phyloP scores from a whole-genome alignment of 2,329 filamentous ascomycete genomes.

The Biscogniauxia mediterranea region DNA sequence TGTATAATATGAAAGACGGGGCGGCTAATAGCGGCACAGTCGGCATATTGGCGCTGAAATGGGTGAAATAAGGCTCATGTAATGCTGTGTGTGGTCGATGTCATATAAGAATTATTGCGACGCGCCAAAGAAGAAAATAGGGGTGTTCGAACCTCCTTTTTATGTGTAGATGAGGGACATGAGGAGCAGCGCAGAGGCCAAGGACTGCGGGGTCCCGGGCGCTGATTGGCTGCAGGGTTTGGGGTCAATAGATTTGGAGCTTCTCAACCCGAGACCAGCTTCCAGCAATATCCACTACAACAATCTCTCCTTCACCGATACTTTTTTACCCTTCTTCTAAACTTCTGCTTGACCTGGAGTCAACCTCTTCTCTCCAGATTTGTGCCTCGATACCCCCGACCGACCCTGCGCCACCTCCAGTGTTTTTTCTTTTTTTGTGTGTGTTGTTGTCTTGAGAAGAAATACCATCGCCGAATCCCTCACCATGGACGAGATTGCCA shows the following conservation, averaged over 20 bases:
- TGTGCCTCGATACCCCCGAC: slow-evolving; percentile 7
- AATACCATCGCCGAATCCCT: slow-evolving; percentile 24
- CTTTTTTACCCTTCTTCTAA: slow-evolving; percentile 19
- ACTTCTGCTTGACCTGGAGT: slow-evolving; percentile 25
- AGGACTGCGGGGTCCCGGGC: background rate
- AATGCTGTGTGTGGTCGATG: background rate
- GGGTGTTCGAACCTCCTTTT: background rate
- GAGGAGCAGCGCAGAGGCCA: slow-evolving; percentile 2
- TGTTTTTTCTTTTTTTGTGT: no score
- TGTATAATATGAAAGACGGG: background rate
- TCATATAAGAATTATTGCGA: background rate
- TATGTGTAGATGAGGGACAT: background rate
- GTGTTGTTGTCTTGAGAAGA: no score
- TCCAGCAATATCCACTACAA: slow-evolving; percentile 25
- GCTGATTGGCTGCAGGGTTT: slow-evolving; percentile 25
- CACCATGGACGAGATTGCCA: slow-evolving; percentile 95
- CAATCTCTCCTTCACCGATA: slow-evolving; percentile 32
- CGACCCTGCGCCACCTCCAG: background rate
- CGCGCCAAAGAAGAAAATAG: background rate
- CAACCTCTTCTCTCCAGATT: slow-evolving; percentile 15
- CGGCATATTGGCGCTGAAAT: slow-evolving; percentile 1
- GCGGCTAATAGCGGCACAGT: background rate
- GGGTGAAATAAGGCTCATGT: background rate
- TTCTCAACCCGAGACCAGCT: slow-evolving; percentile 26
- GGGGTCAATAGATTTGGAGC: slow-evolving; percentile 24